Evolutionary conservation across 352 stramenopile species (phyloP).

Genomic region (Phytopythium kandeliae): DNA sequence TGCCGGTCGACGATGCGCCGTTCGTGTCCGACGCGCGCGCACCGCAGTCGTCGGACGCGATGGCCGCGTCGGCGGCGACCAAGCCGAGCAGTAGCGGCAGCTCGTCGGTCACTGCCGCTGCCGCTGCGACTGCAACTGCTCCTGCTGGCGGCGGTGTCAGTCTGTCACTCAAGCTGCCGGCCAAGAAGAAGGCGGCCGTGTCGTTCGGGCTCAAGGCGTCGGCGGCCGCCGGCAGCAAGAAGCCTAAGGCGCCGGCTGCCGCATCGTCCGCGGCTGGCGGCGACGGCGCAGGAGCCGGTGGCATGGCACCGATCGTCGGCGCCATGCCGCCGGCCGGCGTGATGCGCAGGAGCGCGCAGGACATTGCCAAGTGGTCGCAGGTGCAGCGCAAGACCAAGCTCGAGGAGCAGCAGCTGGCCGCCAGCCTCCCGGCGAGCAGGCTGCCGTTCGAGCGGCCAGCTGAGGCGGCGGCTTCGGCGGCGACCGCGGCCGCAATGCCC

Average conservation of each 20-base stretch:
- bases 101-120: too few species aligned
- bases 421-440: neutral
- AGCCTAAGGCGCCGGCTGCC: constrained; percentile 8
- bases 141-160: constrained; percentile 8
- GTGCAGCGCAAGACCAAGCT: constrained; percentile 28
- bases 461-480: too few species aligned
- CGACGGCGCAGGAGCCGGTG: too few species aligned
- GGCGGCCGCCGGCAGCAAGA: constrained; percentile 5
- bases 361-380: constrained; percentile 85
- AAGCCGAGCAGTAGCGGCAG: too few species aligned
- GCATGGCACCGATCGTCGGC: constrained; percentile 11
- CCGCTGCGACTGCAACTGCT: neutral
- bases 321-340: constrained; percentile 12
- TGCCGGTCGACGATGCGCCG: constrained; percentile 38
- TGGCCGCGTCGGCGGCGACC: neutral
- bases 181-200: constrained; percentile 63
- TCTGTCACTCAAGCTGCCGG: constrained; percentile 36
- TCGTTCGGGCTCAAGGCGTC: constrained; percentile 51
- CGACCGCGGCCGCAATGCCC: too few species aligned
- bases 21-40: too few species aligned
- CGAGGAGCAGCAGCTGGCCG: constrained; percentile 8
- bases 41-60: constrained; percentile 1
- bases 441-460: neutral
- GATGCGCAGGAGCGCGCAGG: constrained; percentile 68
- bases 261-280: too few species aligned